Evolutionary conservation across 2,329 filamentous ascomycete genomes (phyloP), one percentile per base, ranked within the genome.

Genomic region (Gaeumannomyces tritici): DNA sequence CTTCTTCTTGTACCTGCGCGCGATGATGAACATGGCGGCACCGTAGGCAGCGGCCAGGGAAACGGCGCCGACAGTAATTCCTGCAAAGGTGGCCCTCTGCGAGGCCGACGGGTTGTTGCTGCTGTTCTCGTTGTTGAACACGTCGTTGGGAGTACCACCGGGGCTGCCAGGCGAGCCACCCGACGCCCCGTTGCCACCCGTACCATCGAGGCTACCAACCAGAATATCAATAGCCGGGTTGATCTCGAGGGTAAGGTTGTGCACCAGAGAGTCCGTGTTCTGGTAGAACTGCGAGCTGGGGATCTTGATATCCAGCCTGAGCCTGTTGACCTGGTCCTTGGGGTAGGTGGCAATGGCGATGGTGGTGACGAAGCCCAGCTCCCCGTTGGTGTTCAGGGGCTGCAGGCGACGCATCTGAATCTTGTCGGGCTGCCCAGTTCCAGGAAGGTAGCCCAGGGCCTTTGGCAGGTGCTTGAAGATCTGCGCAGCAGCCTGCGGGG

Each of bases 1-100:
- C 82, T 89, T 91, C 78, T 89, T 88, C 81, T 93, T 91, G 83
- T 96, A 96, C 64, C 93, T 85, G 65, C 92, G 88, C 60, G 93
- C 93, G 67, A 96, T 86, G 70, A 95, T 87, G 79, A 96, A 93
- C 93, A 97, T 96, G 73, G 91, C 92, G 15, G 89, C 90, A 71
- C 92, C 93, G 68, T 96, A 96, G n/a, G 91, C 87, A 60, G 88
- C 89, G 55, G 90, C 91, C 70, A 92, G 87, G 56, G 84, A 83
- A 35, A 93, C 85, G 29, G 90, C 89, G 69, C 90, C 91, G 27
- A 91, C 81, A 63, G 89, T 90, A 70, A 96, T 87, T 66, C 84
- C 86, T 28, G 83, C 84, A 1, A 83, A 87, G 42, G 86, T 88
- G 55, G 84, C 86, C 69, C 79, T 79, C 70, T 84, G 78, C 65